These are phyloP conservation scores for Cystobasidium ongulense DNA, from an alignment of 768 basidiomycete genomes.

Conservation along the genomic window DNA sequence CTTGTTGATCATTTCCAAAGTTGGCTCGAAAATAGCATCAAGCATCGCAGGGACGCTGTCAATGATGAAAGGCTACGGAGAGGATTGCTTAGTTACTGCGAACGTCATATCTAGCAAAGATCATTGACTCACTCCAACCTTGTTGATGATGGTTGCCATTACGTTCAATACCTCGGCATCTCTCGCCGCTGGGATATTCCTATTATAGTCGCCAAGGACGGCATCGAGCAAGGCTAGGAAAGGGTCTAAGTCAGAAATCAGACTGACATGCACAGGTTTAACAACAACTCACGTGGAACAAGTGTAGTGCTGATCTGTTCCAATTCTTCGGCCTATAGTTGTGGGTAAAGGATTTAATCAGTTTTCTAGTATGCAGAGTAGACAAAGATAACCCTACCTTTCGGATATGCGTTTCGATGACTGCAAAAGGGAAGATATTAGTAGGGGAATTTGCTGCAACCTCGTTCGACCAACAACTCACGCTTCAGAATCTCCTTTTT, in stretches of 20 bases:
- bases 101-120: background rate
- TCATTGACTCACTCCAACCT: conserved; percentile 64
- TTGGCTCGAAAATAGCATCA: conserved; percentile 95
- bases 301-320: conserved; percentile 84
- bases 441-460: background rate
- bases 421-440: background rate
- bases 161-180: conserved; percentile 97
- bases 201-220: conserved; percentile 92
- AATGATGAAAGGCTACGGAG: conserved; percentile 63
- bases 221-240: conserved; percentile 69
- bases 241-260: conserved; percentile 84
- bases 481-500: conserved; percentile 93
- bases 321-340: conserved; percentile 81
- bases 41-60: conserved; percentile 90
- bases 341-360: background rate
- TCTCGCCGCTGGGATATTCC: conserved; percentile 82
- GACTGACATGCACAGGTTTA: conserved; percentile 47
- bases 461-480: background rate
- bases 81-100: background rate
- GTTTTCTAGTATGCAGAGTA: background rate
- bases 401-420: conserved; percentile 93
- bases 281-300: conserved; percentile 56
- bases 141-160: conserved; percentile 84
- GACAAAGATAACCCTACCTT: conserved; percentile 19
- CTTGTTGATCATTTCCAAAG: conserved; percentile 96